phyloP scores from a whole-genome alignment of 164 flowering plant species.

The Magnolia officinalis region DNA sequence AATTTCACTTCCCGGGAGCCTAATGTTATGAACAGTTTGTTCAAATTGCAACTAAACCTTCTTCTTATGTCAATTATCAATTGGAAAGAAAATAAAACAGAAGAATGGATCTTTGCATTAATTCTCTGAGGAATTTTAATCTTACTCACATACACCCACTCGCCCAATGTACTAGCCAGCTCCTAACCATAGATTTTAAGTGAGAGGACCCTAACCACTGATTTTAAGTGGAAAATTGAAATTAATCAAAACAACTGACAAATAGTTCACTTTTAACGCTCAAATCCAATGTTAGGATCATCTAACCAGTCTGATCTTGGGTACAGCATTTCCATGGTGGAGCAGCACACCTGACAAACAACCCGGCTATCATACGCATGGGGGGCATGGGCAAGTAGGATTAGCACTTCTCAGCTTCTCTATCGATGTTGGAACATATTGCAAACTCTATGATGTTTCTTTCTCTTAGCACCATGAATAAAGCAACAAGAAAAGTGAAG shows the following conservation, averaged over 20 bases:
- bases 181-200: background rate
- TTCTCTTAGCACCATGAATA: background rate
- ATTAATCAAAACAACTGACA: background rate
- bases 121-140: background rate
- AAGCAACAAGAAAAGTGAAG: background rate
- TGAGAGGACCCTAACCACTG: background rate
- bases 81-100: background rate
- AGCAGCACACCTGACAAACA: background rate
- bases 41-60: background rate
- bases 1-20: background rate
- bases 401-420: background rate
- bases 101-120: background rate
- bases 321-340: background rate
- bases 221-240: background rate
- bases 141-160: background rate
- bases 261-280: background rate
- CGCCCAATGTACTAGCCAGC: too few relatives aligned
- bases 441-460: background rate
- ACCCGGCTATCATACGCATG: background rate
- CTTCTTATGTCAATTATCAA: background rate
- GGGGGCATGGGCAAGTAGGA: background rate
- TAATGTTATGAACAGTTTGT: background rate
- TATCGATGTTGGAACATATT: background rate
- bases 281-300: background rate
- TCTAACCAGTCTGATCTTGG: background rate